Conservation (phyloP, 805 yeast species). For the Metschnikowia peoriensis region DNA sequence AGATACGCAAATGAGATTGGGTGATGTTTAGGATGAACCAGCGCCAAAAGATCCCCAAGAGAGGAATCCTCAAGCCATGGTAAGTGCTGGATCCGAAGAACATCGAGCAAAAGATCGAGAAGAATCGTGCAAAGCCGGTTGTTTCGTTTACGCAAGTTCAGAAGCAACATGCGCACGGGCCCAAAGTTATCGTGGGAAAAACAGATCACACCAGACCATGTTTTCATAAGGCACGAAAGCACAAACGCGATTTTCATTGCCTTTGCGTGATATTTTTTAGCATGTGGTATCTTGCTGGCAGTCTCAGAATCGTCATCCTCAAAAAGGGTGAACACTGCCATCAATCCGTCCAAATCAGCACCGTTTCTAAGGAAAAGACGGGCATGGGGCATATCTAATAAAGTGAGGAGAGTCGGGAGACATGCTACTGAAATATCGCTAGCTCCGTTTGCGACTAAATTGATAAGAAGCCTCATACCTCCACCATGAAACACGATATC, state of each 20-base stretch:
- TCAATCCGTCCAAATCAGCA: conserved; percentile 57
- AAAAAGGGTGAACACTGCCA: conserved; percentile 70
- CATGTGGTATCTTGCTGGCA: conserved; percentile 1
- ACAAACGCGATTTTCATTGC: conserved; percentile 61
- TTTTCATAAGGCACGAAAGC: conserved; percentile 59
- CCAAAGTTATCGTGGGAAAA: conserved; percentile 56
- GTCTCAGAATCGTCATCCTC: conserved; percentile 27
- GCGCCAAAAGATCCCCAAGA: conserved; percentile 13
- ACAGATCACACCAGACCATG: conserved; percentile 74
- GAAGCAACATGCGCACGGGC: conserved; percentile 55
- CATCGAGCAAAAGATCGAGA: conserved; percentile 68
- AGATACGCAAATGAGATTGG: conserved; percentile 15
- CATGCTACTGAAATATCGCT: conserved; percentile 21
- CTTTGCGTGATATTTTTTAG: conserved; percentile 24
- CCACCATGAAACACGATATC: conserved; percentile 48
- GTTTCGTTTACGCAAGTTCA: conserved; percentile 60
- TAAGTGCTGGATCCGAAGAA: conserved; percentile 57
- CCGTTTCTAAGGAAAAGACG: conserved; percentile 57
- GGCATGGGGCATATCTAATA: conserved; percentile 57
- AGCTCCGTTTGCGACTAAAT: conserved; percentile 30
- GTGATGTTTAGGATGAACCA: conserved; percentile 13
- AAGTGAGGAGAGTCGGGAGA: conserved; percentile 47
- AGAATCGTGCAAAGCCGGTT: conserved; percentile 57
- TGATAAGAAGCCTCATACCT: conserved; percentile 50
- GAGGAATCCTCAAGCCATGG: conserved; percentile 44